These are phyloP conservation scores for Apiotrichum domesticum DNA, from an alignment of 1,284 basidiomycete species.

Conservation along the genomic window DNA sequence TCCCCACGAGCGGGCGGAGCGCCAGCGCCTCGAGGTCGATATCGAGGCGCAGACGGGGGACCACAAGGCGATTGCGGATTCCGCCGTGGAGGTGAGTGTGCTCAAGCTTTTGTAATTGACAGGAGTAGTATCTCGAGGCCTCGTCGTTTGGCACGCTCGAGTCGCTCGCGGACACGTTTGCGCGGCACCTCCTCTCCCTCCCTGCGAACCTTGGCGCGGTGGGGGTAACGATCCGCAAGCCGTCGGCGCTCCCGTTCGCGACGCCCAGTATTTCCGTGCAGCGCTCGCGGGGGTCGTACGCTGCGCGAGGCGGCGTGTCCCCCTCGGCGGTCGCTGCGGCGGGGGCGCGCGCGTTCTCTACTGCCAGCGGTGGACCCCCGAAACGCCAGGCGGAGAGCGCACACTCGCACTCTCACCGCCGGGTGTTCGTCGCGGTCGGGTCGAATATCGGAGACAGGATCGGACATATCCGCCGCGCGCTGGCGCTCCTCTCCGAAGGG, in stretches of 20 bases:
- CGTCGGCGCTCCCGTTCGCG: slow-evolving; percentile 68
- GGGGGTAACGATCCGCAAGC: slow-evolving; percentile 65
- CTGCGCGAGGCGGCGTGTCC: slow-evolving; percentile 13
- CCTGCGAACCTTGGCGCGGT: slow-evolving; percentile 21
- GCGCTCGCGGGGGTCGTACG: slow-evolving; percentile 49
- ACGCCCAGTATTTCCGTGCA: slow-evolving; percentile 60
- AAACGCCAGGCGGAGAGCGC: background rate
- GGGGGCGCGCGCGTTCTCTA: background rate
- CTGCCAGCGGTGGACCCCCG: background rate
- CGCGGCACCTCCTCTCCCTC: slow-evolving; percentile 44
- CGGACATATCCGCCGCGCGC: slow-evolving; percentile 71
- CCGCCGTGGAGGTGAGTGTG: slow-evolving; percentile 48
- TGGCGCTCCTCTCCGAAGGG: slow-evolving; percentile 41
- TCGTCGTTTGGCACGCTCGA: slow-evolving; percentile 68
- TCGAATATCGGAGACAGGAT: slow-evolving; percentile 87
- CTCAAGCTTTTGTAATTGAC: too few species aligned
- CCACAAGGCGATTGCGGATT: slow-evolving; percentile 48
- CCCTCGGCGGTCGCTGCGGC: background rate
- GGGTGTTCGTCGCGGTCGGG: slow-evolving; percentile 71
- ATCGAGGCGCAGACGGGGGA: slow-evolving; percentile 46
- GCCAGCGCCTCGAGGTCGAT: slow-evolving; percentile 63
- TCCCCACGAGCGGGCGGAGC: slow-evolving; percentile 61
- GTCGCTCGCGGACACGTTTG: slow-evolving; percentile 60
- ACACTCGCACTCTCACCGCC: background rate
- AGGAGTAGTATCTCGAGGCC: slow-evolving; percentile 43